A percentile compares a stretch with the other conserved stretches of the same genome.
phyloP scores from a whole-genome alignment of 1,284 basidiomycete genomes.

The Puccinia hordei region DNA sequence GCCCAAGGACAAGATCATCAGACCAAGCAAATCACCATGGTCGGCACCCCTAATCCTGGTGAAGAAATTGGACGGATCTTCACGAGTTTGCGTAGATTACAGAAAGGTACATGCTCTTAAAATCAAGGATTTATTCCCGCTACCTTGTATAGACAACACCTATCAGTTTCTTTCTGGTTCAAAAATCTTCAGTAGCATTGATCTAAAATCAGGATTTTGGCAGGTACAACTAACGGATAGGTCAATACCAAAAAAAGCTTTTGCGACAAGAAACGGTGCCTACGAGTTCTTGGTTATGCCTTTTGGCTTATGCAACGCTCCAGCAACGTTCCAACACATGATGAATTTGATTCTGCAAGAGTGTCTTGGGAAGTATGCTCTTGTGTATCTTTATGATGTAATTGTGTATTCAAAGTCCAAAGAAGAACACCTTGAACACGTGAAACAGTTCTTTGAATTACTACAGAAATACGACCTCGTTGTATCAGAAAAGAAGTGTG shows the following conservation, averaged over 20 bases:
- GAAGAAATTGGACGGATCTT: conserved; percentile 2
- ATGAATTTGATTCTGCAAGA: conserved; percentile 53
- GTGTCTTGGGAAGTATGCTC: conserved; percentile 12
- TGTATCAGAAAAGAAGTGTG: neutral
- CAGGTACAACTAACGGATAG: neutral
- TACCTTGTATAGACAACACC: neutral
- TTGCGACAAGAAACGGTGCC: neutral
- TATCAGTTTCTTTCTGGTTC: neutral
- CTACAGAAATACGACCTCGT: neutral
- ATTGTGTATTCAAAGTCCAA: conserved; percentile 3
- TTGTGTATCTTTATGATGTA: conserved; percentile 13
- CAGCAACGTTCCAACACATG: conserved; percentile 56
- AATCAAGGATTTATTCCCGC: neutral
- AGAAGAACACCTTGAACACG: neutral
- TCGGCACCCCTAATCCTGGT: neutral
- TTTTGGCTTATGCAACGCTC: conserved; percentile 14
- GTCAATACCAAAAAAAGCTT: neutral
- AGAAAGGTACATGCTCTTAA: neutral
- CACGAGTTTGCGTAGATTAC: conserved; percentile 12
- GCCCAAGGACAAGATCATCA: conserved; percentile 8
- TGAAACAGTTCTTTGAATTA: neutral
- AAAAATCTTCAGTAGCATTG: neutral
- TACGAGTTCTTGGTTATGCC: conserved; percentile 23
- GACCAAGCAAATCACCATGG: neutral
- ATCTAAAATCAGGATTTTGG: neutral